These are phyloP conservation scores for Zymoseptoria crescenta DNA, from an alignment of 2,329 filamentous ascomycete species.

Conservation along the genomic window DNA sequence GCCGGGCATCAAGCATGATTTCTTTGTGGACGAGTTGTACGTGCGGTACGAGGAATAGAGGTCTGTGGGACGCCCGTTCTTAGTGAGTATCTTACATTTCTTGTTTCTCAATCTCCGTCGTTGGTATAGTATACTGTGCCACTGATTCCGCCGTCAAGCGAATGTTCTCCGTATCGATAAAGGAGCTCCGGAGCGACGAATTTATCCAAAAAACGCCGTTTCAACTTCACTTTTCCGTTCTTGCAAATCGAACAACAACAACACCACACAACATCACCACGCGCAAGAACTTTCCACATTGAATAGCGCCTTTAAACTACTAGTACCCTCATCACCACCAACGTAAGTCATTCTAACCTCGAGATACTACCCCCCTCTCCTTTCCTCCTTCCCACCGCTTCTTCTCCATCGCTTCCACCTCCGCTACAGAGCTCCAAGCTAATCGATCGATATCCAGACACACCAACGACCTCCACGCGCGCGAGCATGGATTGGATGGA, in stretches of 20 bases:
- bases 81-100: neutral
- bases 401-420: neutral
- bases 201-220: neutral
- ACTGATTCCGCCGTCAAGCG: neutral
- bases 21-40: conserved; percentile 79
- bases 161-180: neutral
- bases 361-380: neutral
- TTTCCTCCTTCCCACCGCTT: neutral
- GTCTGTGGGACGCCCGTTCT: too few species aligned
- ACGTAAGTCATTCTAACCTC: neutral
- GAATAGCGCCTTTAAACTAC: neutral
- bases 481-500: neutral
- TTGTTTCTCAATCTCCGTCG: neutral
- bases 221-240: neutral
- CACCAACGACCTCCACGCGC: neutral
- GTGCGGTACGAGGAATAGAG: conserved; percentile 56
- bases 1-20: conserved; percentile 79
- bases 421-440: neutral
- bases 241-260: neutral
- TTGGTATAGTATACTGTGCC: neutral
- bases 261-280: neutral
- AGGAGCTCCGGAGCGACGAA: neutral
- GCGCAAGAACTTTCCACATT: neutral
- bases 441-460: neutral
- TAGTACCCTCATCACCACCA: neutral